Evolutionary conservation across 257 asterid species (phyloP).

Genomic region (Perilla frutescens): DNA sequence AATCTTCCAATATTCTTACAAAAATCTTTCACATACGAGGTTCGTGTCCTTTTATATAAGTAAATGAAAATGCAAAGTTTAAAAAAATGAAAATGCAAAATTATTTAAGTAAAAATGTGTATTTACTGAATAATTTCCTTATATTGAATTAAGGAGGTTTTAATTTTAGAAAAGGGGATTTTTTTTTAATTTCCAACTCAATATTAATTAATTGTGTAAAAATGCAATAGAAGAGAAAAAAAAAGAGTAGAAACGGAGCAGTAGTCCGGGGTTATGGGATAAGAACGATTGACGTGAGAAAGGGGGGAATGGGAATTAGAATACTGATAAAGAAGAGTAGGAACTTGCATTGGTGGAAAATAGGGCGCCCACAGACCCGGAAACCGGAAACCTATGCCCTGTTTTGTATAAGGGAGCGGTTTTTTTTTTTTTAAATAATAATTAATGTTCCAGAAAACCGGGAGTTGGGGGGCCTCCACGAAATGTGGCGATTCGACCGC

Average conservation of each 20-base stretch:
- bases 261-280: slow-evolving; percentile 54
- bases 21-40: too few relatives aligned
- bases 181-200: too few relatives aligned
- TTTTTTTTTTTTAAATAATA: slow-evolving; percentile 5
- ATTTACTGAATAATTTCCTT: too few relatives aligned
- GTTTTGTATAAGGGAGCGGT: slow-evolving; percentile 43
- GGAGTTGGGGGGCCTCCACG: slow-evolving; percentile 57
- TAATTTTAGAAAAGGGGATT: too few relatives aligned
- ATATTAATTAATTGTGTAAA: too few relatives aligned
- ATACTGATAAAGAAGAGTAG: background rate
- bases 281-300: slow-evolving; percentile 39
- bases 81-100: too few relatives aligned
- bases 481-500: slow-evolving; percentile 90
- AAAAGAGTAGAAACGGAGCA: background rate
- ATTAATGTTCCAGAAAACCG: slow-evolving; percentile 62
- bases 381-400: slow-evolving; percentile 43
- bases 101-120: too few relatives aligned
- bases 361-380: slow-evolving; percentile 69
- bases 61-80: too few relatives aligned
- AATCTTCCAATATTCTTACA: too few relatives aligned
- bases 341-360: background rate
- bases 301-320: too few relatives aligned
- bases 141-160: too few relatives aligned
- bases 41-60: too few relatives aligned
- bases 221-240: background rate